These are phyloP conservation scores for Sporothrix luriei DNA, from an alignment of 2,329 filamentous ascomycete species.

Conservation along the genomic window DNA sequence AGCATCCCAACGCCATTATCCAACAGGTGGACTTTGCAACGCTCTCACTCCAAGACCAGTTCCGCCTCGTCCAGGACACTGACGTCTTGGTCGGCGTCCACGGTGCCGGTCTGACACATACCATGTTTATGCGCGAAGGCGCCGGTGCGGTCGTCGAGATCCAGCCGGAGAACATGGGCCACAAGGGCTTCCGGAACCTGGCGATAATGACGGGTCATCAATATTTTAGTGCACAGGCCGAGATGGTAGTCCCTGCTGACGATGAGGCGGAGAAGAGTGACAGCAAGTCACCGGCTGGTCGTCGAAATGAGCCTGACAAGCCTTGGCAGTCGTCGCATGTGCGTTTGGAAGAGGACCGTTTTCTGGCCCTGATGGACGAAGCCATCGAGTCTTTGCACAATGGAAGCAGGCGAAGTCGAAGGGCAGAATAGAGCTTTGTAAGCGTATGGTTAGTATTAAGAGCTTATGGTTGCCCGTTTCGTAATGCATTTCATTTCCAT, in stretches of 20 bases:
- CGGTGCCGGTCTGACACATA: conserved; percentile 49
- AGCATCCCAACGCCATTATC: conserved; percentile 13
- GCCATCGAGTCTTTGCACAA: conserved; percentile 33
- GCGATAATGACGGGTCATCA: conserved; percentile 44
- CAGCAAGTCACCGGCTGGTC: background rate
- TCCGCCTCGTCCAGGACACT: conserved; percentile 44
- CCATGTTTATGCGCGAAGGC: conserved; percentile 45
- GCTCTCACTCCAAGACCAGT: conserved; percentile 45
- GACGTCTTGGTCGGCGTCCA: conserved; percentile 50
- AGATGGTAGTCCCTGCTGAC: conserved; percentile 20
- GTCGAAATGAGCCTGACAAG: background rate
- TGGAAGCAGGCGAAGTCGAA: conserved; percentile 23
- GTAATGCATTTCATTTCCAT: too few species aligned
- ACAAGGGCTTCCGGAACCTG: conserved; percentile 49
- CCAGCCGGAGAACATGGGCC: conserved; percentile 43
- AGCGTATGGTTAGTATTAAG: too few species aligned
- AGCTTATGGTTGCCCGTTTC: too few species aligned
- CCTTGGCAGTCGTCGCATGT: conserved; percentile 33
- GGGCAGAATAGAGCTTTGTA: background rate
- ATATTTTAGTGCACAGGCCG: conserved; percentile 46
- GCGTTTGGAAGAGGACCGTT: conserved; percentile 30
- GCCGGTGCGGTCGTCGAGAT: conserved; percentile 49
- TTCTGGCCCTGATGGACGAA: conserved; percentile 32
- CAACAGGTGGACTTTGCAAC: conserved; percentile 45
- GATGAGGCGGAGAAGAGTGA: background rate